Evolutionary conservation across 495 filamentous ascomycete species (phyloP), one percentile per base, ranked within the genome.

Genomic region (Pseudoneurospora amorphoporcata): DNA sequence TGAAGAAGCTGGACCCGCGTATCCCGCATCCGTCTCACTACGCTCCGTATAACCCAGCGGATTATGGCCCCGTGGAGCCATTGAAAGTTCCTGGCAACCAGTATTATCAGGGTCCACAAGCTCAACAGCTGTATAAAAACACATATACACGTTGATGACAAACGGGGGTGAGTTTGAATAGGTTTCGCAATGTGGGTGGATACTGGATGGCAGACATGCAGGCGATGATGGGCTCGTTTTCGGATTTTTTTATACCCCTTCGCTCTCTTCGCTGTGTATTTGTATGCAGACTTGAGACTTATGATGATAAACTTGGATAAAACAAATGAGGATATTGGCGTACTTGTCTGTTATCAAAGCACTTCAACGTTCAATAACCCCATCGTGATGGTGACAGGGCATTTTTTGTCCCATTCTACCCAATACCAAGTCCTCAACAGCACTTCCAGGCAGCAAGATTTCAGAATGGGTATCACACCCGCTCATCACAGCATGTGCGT

Each of bases 11-110:
- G 10, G 73, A 77, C 43, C 72, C 76, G 32, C 76, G 69, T 8
- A 71, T 72, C 38, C 70, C 71, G n/a, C 79, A 74, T 16, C 72
- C 74, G 1, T 73, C 76, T n/a, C 78, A 72, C 14, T 77, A 73
- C 17, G 79, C 79, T 3, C 76, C 77, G 2, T 85, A 85, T 70
- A 85, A 84, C 70, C 83, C 84, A 8, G 80, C 82, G 2, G 82
- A 85, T 72, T 85, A 84, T 32, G 82, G 79, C 10, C 79, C 80
- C 70, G 53, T 74, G 17, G 47, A 61, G 14, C 71, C 71, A n/a
- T n/a, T 14, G 14, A 45, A 71, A n/a, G 35, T 35, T 35, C 70
- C 37, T 12, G 35, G 3, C 2, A 45, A 71, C 14, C 53, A 65
- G 53, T 39, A 45, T 65, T 9, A 12, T 17, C 14, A 35, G 6